phyloP scores from a whole-genome alignment of 192 early-diverging fungal genomes.

The Coemansia sp. region DNA sequence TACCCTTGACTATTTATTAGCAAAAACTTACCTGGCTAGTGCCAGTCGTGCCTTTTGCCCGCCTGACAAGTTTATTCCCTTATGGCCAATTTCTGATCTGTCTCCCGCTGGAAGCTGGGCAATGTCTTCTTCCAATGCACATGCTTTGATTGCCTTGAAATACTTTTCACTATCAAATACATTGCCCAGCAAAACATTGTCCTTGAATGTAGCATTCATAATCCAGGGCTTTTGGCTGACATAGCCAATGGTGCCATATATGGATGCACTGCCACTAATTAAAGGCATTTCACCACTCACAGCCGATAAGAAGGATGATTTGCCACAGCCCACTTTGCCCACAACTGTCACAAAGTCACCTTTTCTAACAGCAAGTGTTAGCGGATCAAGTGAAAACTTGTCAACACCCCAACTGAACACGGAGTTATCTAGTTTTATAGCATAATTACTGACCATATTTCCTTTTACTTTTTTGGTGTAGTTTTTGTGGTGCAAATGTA shows the following conservation, averaged over 20 bases:
- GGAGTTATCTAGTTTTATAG: too few species aligned
- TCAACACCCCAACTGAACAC: too few species aligned
- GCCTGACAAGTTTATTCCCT: neutral
- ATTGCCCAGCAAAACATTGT: neutral
- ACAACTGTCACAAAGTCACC: neutral
- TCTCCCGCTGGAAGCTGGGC: neutral
- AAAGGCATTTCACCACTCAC: neutral
- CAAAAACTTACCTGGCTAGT: neutral
- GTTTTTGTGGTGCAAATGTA: too few species aligned
- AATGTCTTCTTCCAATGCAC: neutral
- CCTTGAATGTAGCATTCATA: neutral
- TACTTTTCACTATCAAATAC: neutral
- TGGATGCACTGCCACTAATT: neutral
- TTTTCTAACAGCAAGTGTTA: neutral
- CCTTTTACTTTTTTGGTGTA: too few species aligned
- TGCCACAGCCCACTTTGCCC: neutral
- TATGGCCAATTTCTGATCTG: neutral
- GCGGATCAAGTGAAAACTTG: too few species aligned
- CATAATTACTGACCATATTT: too few species aligned
- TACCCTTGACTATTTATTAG: neutral
- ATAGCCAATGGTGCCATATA: neutral
- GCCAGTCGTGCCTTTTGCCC: neutral
- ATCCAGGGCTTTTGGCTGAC: neutral
- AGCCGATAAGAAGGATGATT: neutral
- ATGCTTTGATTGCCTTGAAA: neutral